Evolutionary conservation across 1,139 yeast genomes (phyloP), one percentile per base, ranked within the genome.

Genomic region (Hansenula lynferdii): DNA sequence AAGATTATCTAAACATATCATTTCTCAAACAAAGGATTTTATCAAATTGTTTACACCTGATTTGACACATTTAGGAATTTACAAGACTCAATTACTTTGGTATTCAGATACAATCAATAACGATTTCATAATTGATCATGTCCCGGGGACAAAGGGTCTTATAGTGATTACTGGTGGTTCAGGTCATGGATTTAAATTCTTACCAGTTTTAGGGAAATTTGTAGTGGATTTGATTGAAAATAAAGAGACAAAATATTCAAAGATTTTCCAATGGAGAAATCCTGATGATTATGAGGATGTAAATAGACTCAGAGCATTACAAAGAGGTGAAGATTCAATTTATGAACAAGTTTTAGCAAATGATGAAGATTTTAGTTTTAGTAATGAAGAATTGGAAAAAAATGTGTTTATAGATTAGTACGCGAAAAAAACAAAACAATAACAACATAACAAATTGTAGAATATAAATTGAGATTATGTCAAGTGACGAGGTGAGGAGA

Each of bases 121-220:
- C 11, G 61, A 70, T 42, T 69, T 69, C 41, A 54, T 71, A 14
- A 61, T 71, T 25, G 75, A 69, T 43, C 45, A 50, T 15, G 64
- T 62, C 15, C 76, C 76, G 0, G 39, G 45, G 0, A 52, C 40
- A 28, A 34, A 40, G 1, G 57, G 59, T 17, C 47, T 66, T 2
- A 56, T 51, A 24, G 64, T 66, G 7, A 71, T 69, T 6, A 57
- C 71, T 8, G 75, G 76, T 36, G 73, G 67, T 39, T 67, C 72
- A 6, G 72, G 71, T 19, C 71, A 67, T 47, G 72, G 60, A 1
- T 67, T 60, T 47, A 69, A 68, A 49, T 65, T 62, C 38, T 44
- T 67, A 37, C 73, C 73, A 6, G 66, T 61, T 4, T 47, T 65
- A 19, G 71, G 70, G 0, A 53, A 54, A 39, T 63, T 48, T 34